Percentiles rank a stretch among this genome's conserved stretches.
phyloP scores from a whole-genome alignment of 1,139 yeast species.

The Spencermartinsiella ligniputridi region DNA sequence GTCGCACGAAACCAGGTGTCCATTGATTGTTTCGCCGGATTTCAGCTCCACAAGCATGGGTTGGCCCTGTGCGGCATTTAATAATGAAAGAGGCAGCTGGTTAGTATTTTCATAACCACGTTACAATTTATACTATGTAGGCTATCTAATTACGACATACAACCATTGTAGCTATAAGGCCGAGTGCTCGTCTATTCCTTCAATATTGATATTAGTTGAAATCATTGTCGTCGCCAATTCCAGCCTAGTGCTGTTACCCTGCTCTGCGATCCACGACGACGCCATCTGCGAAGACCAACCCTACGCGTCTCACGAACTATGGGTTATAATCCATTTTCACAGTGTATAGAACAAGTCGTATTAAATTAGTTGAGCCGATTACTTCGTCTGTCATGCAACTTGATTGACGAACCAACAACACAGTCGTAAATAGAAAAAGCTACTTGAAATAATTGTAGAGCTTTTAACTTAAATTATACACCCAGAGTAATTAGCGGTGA shows the following conservation, averaged over 20 bases:
- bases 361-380: too few relatives aligned
- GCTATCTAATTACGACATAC: not conserved
- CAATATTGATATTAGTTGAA: too few relatives aligned
- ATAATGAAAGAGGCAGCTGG: slow-evolving; percentile 81
- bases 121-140: not conserved
- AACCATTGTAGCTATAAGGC: not conserved
- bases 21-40: slow-evolving; percentile 86
- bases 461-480: too few relatives aligned
- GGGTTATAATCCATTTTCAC: too few relatives aligned
- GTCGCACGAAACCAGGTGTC: slow-evolving; percentile 81
- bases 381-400: not conserved
- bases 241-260: not conserved
- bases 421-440: too few relatives aligned
- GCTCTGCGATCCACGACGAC: not conserved
- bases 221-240: too few relatives aligned
- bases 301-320: slow-evolving; percentile 1
- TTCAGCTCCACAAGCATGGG: slow-evolving; percentile 87
- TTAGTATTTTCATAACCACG: too few relatives aligned
- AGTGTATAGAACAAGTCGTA: too few relatives aligned
- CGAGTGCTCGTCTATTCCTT: too few relatives aligned
- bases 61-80: slow-evolving; percentile 88
- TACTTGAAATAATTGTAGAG: too few relatives aligned
- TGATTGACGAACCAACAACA: too few relatives aligned
- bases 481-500: too few relatives aligned
- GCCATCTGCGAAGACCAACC: not conserved